These are phyloP conservation scores for Anaeramoeba ignava DNA, from an alignment of 78 protist genomes.

Conservation along the genomic window DNA sequence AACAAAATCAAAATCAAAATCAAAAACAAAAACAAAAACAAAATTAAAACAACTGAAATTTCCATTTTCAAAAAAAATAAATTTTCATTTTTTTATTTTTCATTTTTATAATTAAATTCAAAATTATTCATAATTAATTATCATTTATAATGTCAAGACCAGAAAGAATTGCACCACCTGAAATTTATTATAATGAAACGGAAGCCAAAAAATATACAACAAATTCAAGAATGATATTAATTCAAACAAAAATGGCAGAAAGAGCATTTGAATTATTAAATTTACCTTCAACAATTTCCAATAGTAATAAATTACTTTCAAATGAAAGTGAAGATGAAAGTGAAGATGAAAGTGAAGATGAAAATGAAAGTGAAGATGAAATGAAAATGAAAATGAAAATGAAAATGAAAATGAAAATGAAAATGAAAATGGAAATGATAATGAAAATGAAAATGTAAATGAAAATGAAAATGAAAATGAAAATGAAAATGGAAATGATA, in stretches of 20 bases:
- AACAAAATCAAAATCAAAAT: too few relatives aligned
- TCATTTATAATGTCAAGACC: neutral
- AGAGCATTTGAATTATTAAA: neutral
- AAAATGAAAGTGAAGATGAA: neutral
- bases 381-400: neutral
- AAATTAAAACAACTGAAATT: too few relatives aligned
- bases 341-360: neutral
- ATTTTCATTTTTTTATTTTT: too few relatives aligned
- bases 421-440: neutral
- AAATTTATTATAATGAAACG: neutral
- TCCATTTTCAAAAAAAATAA: too few relatives aligned
- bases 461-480: neutral
- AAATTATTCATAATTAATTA: too few relatives aligned
- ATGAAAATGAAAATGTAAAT: neutral
- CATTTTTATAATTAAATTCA: too few relatives aligned
- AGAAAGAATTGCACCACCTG: neutral
- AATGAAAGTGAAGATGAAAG: neutral
- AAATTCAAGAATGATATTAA: neutral
- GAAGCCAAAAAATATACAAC: neutral
- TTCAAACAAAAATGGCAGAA: conserved; percentile 1
- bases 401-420: neutral
- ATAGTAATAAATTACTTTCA: neutral
- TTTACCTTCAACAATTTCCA: neutral
- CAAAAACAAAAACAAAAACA: too few relatives aligned
- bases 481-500: neutral